phyloP scores from a whole-genome alignment of 371 early-diverging fungal genomes.

The Funneliformis caledonium region DNA sequence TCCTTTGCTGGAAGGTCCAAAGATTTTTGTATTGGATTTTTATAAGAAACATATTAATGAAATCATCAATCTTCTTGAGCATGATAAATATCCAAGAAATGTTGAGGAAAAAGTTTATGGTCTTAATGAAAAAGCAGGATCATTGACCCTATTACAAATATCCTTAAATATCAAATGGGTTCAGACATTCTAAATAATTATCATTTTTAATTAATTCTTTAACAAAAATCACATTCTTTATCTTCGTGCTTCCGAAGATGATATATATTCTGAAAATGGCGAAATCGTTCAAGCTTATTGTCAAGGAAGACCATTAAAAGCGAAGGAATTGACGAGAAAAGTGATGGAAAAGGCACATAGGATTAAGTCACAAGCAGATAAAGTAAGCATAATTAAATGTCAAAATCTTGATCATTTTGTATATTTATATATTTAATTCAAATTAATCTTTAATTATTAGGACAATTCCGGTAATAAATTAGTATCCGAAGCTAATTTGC shows the following conservation, averaged over 20 bases:
- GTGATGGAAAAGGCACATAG: conserved; percentile 19
- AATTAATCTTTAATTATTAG: background rate
- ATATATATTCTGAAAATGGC: conserved; percentile 13
- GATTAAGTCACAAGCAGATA: background rate
- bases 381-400: background rate
- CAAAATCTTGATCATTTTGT: background rate
- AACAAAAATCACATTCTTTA: conserved; percentile 13
- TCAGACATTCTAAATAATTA: background rate
- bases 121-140: conserved; percentile 21
- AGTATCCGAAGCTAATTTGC: background rate
- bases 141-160: conserved; percentile 17
- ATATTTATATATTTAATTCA: too few relatives aligned
- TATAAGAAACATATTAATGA: conserved; percentile 15
- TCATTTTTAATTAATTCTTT: background rate
- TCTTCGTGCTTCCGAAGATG: conserved; percentile 1
- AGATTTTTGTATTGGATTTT: conserved; percentile 2
- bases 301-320: background rate
- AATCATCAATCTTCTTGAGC: conserved; percentile 4
- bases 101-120: background rate
- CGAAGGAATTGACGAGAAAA: conserved; percentile 22
- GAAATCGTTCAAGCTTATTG: conserved; percentile 30
- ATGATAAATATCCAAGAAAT: background rate
- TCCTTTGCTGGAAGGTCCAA: conserved; percentile 10
- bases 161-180: background rate
- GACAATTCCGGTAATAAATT: background rate